These are phyloP conservation scores for Saccharomycodes ludwigii DNA, from an alignment of 805 yeast genomes.

Conservation along the genomic window DNA sequence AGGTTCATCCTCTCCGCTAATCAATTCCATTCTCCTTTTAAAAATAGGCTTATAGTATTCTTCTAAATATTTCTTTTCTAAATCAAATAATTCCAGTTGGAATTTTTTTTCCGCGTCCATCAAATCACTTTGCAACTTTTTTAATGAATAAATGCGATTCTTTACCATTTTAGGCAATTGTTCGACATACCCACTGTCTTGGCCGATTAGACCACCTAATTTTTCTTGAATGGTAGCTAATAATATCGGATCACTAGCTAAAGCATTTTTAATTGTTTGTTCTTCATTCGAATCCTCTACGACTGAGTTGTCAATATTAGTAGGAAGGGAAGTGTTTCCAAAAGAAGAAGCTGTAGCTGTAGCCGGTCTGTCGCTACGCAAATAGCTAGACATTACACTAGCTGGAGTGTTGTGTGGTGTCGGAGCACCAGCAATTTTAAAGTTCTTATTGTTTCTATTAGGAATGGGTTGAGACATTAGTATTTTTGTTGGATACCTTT, in stretches of 20 bases:
- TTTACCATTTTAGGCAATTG: conserved; percentile 61
- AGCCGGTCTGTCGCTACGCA: conserved; percentile 25
- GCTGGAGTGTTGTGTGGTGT: conserved; percentile 99
- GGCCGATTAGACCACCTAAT: conserved; percentile 72
- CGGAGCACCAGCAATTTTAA: conserved; percentile 83
- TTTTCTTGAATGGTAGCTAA: conserved; percentile 84
- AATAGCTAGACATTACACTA: conserved; percentile 61
- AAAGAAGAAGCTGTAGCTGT: not conserved
- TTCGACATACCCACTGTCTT: conserved; percentile 76
- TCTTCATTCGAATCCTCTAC: conserved; percentile 11
- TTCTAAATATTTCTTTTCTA: conserved; percentile 68
- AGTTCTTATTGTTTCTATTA: conserved; percentile 54
- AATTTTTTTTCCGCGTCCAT: conserved; percentile 80
- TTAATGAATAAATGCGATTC: conserved; percentile 69
- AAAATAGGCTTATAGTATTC: conserved; percentile 62
- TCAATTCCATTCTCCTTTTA: conserved; percentile 56
- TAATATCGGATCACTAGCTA: conserved; percentile 64
- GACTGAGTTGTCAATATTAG: conserved; percentile 14
- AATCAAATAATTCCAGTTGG: conserved; percentile 74
- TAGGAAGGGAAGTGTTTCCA: not conserved
- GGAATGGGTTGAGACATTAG: conserved; percentile 28
- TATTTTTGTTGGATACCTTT: conserved; percentile 1
- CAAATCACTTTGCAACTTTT: conserved; percentile 68
- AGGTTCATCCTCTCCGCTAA: conserved; percentile 68
- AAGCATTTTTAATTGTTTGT: conserved; percentile 26